Evolutionary conservation across 1,284 basidiomycete genomes (phyloP).

Genomic region (Sanghuangporus baumii): DNA sequence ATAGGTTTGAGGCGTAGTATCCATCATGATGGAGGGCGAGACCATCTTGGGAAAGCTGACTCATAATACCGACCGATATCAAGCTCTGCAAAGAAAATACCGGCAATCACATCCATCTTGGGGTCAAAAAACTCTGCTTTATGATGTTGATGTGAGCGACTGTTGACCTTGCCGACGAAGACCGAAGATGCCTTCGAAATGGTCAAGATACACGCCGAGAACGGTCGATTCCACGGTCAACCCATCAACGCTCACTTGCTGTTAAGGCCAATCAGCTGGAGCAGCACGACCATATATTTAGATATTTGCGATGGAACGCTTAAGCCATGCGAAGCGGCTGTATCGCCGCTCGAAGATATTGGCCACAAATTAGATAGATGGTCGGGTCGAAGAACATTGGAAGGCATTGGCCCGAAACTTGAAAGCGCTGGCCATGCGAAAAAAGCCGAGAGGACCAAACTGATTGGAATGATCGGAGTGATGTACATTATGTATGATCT

Average conservation of each 20-base stretch:
- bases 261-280: not conserved
- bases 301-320: too few species aligned
- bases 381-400: too few species aligned
- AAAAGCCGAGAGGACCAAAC: not conserved
- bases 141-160: slow-evolving; percentile 3
- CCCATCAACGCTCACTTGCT: not conserved
- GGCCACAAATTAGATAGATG: too few species aligned
- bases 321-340: too few species aligned
- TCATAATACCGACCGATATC: not conserved
- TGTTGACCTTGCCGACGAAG: not conserved
- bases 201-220: not conserved
- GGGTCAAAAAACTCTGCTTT: not conserved
- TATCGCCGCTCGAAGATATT: too few species aligned
- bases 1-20: not conserved
- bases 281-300: not conserved
- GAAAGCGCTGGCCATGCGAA: not conserved
- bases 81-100: not conserved
- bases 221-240: not conserved
- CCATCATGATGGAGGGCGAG: not conserved
- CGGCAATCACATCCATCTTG: not conserved
- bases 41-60: not conserved
- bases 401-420: too few species aligned
- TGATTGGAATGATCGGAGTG: not conserved
- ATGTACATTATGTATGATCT: not conserved
- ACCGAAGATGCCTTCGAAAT: not conserved